Evolutionary conservation across 2,329 filamentous ascomycete genomes (phyloP).

Genomic region (Zalaria sp.): DNA sequence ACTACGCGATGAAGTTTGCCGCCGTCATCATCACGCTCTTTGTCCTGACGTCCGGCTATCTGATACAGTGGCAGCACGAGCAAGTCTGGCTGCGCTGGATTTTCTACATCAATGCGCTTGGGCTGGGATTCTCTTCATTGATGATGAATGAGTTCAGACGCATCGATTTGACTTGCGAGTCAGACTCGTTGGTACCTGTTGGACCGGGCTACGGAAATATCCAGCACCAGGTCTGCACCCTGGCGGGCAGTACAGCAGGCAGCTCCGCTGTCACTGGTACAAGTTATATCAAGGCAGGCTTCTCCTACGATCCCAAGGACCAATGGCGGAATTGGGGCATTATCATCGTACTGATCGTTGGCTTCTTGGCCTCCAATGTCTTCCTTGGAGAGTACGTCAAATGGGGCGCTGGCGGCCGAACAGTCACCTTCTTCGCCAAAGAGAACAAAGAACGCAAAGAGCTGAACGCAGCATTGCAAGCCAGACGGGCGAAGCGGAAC

Average conservation of each 20-base stretch:
- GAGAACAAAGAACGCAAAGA: constrained; percentile 52
- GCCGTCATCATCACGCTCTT: constrained; percentile 70
- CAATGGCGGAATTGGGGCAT: constrained; percentile 81
- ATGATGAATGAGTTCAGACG: constrained; percentile 79
- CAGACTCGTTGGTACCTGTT: constrained; percentile 53
- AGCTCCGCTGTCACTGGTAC: constrained; percentile 48
- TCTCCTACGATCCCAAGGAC: constrained; percentile 50
- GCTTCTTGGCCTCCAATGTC: constrained; percentile 64
- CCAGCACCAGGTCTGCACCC: constrained; percentile 65
- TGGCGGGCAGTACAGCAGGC: constrained; percentile 56
- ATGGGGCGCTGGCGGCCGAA: constrained; percentile 67
- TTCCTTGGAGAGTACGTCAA: constrained; percentile 66
- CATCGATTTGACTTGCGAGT: constrained; percentile 54
- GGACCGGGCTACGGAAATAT: constrained; percentile 59
- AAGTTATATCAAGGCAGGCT: constrained; percentile 55
- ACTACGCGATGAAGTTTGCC: constrained; percentile 70
- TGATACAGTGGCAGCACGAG: constrained; percentile 64
- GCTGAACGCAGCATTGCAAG: constrained; percentile 48
- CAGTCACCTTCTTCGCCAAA: constrained; percentile 61
- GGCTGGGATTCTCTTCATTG: constrained; percentile 59
- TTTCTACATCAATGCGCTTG: constrained; percentile 62
- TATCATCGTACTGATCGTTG: constrained; percentile 57
- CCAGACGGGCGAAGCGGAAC: constrained; percentile 43
- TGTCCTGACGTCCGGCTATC: constrained; percentile 65
- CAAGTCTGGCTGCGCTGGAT: constrained; percentile 72